Evolutionary conservation across 805 yeast genomes (phyloP), one percentile per base, ranked within the genome.

Genomic region (Starmerella stellata): DNA sequence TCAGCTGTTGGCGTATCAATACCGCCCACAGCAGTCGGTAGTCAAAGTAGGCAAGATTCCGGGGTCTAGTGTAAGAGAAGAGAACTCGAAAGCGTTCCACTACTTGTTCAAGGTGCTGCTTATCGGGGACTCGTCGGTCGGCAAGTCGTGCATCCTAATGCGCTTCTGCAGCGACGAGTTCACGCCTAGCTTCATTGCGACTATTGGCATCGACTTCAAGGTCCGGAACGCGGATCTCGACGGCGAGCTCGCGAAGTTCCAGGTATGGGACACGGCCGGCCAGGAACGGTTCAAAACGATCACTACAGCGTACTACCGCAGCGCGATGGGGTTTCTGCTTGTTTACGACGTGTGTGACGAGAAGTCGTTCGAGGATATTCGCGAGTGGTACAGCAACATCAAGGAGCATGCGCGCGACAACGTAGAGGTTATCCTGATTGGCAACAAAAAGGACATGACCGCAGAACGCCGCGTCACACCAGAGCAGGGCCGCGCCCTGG

Each of bases 231-330:
- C 85, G 50, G 95, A 87, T 52, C 70, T 85, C 48, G 87, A 87
- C 46, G 95, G 94, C 38, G 79, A 80, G 61, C 78, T 78, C 48
- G 79, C 90, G 61, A 90, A 90, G 63, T 70, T 87, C 56, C 98
- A 90, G 60, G 79, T 87, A 33, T 87, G 98, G 98, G 98, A 87
- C 59, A 87, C 98, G 42, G 98, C 98, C 16, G 98, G 98, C 37
- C 98, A 87, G 66, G 98, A 87, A 63, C 69, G 96, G 51, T 87
- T 87, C 66, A 76, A 95, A 68, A 90, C 96, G 37, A 90, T 87
- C 64, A 87, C 98, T 15, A 82, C 95, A 3, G 87, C 95, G 14
- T 90, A 90, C 64, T 90, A 90, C 67, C 78, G 98, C 64, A 95
- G 96, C 37, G 95, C 96, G 15, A 95, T 90, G 65, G 98, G 98